A percentile compares a stretch with the other conserved stretches of the same genome.
Conservation (phyloP, 23 red algal genomes). For the Chondrus crispus region DNA sequence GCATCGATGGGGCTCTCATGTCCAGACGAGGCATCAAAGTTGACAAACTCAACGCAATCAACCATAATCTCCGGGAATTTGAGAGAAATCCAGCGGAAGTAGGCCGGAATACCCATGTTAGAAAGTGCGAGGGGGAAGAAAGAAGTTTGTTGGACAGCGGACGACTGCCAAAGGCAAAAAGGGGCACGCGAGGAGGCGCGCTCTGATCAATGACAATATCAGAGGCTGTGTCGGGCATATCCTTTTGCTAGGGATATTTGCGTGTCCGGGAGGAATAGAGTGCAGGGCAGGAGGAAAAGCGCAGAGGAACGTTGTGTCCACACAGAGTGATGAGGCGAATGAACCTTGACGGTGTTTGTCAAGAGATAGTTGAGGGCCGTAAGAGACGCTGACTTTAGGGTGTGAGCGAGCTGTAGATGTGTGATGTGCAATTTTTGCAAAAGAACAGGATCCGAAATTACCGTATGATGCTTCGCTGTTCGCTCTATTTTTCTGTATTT, state of each 20-base stretch:
- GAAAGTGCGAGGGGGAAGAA: background rate
- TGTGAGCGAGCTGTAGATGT: too few species aligned
- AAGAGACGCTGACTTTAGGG: too few species aligned
- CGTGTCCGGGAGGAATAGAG: too few species aligned
- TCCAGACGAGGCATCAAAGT: background rate
- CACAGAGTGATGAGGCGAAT: too few species aligned
- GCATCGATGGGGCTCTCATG: conserved; percentile 57
- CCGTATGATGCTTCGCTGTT: too few species aligned
- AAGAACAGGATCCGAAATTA: too few species aligned
- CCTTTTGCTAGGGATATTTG: background rate
- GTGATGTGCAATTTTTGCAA: too few species aligned
- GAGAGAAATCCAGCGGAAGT: conserved; percentile 83
- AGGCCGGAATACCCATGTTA: conserved; percentile 93
- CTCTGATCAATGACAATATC: background rate
- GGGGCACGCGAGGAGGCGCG: background rate
- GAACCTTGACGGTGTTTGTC: too few species aligned
- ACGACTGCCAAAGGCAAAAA: background rate
- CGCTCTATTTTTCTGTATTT: too few species aligned
- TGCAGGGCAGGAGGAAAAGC: too few species aligned
- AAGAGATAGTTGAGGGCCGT: too few species aligned
- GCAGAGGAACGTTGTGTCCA: too few species aligned
- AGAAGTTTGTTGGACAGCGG: background rate
- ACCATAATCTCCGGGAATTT: conserved; percentile 80
- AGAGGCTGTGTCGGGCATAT: background rate
- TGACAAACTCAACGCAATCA: conserved; percentile 67